Evolutionary conservation across 2,329 filamentous ascomycete species (phyloP).

Genomic region (Aspergillus sojae): DNA sequence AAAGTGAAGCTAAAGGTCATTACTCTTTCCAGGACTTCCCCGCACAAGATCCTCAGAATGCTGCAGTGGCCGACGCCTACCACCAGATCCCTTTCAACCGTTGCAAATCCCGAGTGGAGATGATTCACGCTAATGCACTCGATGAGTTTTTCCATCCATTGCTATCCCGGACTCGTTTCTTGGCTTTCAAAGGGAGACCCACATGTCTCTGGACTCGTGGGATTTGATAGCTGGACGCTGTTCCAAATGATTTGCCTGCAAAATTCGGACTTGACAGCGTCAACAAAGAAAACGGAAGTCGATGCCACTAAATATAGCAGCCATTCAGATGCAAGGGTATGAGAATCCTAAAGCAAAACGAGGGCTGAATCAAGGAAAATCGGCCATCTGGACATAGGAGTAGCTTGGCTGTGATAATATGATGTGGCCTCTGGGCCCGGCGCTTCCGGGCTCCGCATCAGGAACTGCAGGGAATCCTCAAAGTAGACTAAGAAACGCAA

Average conservation of each 20-base stretch:
- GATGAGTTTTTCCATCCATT: slow-evolving; percentile 11
- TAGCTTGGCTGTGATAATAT: slow-evolving; percentile 1
- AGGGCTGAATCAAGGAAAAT: not conserved
- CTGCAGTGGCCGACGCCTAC: not conserved
- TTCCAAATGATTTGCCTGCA: not conserved
- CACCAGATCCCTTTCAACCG: not conserved
- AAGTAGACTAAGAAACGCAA: not conserved
- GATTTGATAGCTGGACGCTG: not conserved
- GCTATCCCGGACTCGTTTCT: slow-evolving; percentile 1
- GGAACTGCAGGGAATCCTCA: not conserved
- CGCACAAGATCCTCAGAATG: not conserved
- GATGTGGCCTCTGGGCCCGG: not conserved
- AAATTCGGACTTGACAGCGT: not conserved
- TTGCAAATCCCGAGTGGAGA: slow-evolving; percentile 3
- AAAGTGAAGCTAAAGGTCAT: not conserved
- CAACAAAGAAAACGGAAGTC: not conserved
- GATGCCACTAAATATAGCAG: not conserved
- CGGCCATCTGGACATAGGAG: not conserved
- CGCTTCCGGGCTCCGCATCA: not conserved
- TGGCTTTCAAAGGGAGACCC: not conserved
- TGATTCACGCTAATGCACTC: not conserved
- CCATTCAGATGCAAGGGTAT: not conserved
- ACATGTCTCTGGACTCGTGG: not conserved
- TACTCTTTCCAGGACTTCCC: not conserved
- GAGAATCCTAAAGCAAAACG: not conserved